phyloP scores from a whole-genome alignment of 2,329 filamentous ascomycete genomes.

The Claviceps humidiphila region DNA sequence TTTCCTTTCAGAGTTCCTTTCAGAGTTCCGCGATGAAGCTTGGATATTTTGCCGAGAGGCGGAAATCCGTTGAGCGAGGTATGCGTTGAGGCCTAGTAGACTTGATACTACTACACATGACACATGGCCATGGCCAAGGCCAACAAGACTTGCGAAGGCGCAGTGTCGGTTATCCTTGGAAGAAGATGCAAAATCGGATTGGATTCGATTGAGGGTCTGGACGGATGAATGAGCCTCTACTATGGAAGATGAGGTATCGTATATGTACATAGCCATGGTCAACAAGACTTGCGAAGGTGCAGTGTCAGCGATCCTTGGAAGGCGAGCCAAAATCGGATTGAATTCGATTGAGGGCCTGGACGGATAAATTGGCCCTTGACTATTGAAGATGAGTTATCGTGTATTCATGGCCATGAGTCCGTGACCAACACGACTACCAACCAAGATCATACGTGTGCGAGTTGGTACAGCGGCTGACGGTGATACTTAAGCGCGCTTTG shows the following conservation, averaged over 20 bases:
- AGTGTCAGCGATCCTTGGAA: too few relatives aligned
- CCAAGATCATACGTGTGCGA: too few relatives aligned
- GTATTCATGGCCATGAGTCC: background rate
- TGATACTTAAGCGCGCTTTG: too few relatives aligned
- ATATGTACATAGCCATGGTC: background rate
- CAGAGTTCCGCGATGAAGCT: background rate
- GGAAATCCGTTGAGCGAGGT: too few relatives aligned
- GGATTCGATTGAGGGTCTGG: background rate
- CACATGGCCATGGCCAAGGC: background rate
- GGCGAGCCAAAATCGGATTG: background rate
- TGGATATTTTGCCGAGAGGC: too few relatives aligned
- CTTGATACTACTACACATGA: too few relatives aligned
- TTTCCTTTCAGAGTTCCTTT: background rate
- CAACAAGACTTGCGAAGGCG: background rate
- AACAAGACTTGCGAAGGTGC: background rate
- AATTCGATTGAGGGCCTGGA: background rate
- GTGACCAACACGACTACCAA: background rate
- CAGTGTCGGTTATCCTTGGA: too few relatives aligned
- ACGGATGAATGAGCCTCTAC: background rate
- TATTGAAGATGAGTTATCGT: background rate
- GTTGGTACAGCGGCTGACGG: too few relatives aligned
- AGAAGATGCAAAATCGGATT: background rate
- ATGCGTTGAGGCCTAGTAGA: too few relatives aligned
- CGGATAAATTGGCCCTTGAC: background rate
- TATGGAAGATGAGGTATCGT: background rate